Percentiles rank a stretch among this genome's conserved stretches.
phyloP scores from a whole-genome alignment of 2,329 filamentous ascomycete species.

The Coleophoma cylindrospora region DNA sequence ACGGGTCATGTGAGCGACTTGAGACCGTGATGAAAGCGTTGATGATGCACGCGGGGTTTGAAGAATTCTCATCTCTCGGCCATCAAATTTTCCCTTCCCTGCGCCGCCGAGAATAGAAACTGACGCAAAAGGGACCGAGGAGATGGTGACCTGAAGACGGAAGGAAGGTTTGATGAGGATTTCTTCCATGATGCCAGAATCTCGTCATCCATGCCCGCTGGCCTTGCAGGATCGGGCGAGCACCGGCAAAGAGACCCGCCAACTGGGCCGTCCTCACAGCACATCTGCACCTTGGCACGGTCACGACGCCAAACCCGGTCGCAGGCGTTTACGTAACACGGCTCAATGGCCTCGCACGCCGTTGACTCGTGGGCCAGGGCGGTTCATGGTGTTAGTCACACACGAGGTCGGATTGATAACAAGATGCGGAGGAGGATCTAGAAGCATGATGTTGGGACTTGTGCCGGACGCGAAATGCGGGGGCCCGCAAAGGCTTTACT shows the following conservation, averaged over 20 bases:
- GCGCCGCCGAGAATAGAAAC: too few species aligned
- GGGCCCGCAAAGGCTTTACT: not conserved
- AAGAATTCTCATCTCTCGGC: too few species aligned
- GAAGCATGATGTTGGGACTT: not conserved
- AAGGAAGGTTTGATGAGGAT: too few species aligned
- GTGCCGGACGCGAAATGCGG: not conserved
- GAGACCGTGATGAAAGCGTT: too few species aligned
- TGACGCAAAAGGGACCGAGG: too few species aligned
- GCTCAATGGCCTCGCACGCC: not conserved
- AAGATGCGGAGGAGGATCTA: not conserved
- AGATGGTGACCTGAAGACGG: too few species aligned
- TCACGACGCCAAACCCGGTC: not conserved
- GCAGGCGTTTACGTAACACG: not conserved
- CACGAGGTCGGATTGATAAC: not conserved
- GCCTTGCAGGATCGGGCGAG: not conserved
- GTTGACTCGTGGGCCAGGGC: not conserved
- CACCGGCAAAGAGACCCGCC: not conserved
- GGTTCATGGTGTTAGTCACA: not conserved
- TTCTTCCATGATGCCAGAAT: not conserved
- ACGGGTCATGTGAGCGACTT: too few species aligned
- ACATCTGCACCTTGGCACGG: not conserved
- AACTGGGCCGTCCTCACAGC: not conserved
- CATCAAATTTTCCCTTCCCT: too few species aligned
- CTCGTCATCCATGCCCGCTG: not conserved
- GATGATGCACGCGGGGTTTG: too few species aligned